These are phyloP conservation scores for Borovskyia barvae DNA, from an alignment of 208 protist species.

Conservation along the genomic window DNA sequence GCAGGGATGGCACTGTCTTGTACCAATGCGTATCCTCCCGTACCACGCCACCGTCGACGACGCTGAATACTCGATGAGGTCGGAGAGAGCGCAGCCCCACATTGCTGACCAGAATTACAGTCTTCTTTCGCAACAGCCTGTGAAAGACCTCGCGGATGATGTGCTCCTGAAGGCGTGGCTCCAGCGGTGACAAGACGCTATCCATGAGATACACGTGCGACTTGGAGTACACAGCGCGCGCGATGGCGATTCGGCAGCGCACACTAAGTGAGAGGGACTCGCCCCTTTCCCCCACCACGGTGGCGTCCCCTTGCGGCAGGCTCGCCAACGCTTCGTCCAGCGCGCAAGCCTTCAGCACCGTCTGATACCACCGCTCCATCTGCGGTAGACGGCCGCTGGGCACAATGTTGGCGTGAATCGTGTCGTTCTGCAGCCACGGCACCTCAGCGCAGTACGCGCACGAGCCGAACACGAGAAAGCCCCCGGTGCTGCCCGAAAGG, in stretches of 20 bases:
- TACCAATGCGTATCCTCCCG: constrained; percentile 55
- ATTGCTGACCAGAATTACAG: constrained; percentile 74
- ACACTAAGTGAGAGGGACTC: constrained; percentile 69
- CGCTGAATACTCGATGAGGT: constrained; percentile 64
- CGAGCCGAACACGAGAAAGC: constrained; percentile 63
- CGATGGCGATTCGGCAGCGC: constrained; percentile 73
- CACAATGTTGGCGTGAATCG: constrained; percentile 93
- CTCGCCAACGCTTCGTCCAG: constrained; percentile 74
- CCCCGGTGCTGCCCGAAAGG: constrained; percentile 33
- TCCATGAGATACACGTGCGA: constrained; percentile 89
- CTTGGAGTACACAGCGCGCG: constrained; percentile 74
- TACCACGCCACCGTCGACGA: constrained; percentile 35
- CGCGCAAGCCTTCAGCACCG: constrained; percentile 56
- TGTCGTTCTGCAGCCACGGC: constrained; percentile 90
- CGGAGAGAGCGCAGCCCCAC: constrained; percentile 43
- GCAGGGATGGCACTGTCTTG: constrained; percentile 17
- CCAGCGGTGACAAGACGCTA: constrained; percentile 87
- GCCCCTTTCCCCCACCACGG: constrained; percentile 81
- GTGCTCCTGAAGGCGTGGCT: constrained; percentile 60
- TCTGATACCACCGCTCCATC: constrained; percentile 58
- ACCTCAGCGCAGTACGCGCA: constrained; percentile 77
- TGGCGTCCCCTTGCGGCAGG: constrained; percentile 81
- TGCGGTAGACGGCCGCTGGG: constrained; percentile 44
- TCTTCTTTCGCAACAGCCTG: constrained; percentile 72
- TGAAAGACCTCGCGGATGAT: constrained; percentile 70